A percentile compares a stretch with the other conserved stretches of the same genome.
Evolutionary conservation across 2,329 filamentous ascomycete genomes (phyloP).

Genomic region (Cladophialophora psammophila): DNA sequence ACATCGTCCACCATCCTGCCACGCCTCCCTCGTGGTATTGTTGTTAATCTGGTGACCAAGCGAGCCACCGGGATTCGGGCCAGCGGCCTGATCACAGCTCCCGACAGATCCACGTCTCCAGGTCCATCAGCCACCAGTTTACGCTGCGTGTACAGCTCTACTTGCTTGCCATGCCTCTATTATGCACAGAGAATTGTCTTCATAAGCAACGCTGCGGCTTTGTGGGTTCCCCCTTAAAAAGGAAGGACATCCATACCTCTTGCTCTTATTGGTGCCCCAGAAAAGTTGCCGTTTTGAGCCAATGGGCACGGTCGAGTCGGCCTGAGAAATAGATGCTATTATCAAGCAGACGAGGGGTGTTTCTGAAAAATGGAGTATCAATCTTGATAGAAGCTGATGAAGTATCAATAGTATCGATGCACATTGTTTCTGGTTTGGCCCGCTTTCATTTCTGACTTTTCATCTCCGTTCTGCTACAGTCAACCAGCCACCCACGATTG

Average conservation of each 20-base stretch:
- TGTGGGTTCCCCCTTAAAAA: background rate
- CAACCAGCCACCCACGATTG: no score
- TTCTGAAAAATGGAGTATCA: no score
- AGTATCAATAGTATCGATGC: no score
- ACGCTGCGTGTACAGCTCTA: background rate
- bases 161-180: background rate
- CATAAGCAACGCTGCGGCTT: background rate
- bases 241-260: background rate
- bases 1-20: background rate
- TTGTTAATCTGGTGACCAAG: background rate
- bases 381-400: no score
- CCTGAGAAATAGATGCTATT: background rate
- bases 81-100: background rate
- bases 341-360: background rate
- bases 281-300: constrained; percentile 15
- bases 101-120: background rate
- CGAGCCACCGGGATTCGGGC: background rate
- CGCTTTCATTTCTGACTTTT: no score
- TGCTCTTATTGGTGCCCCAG: constrained; percentile 16
- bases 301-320: background rate
- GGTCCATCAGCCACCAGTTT: background rate
- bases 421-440: no score
- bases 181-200: constrained; percentile 3
- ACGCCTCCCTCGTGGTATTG: background rate
- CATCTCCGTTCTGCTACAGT: no score